Conservation (phyloP, 805 yeast species). For the Candida namnaoensis region DNA sequence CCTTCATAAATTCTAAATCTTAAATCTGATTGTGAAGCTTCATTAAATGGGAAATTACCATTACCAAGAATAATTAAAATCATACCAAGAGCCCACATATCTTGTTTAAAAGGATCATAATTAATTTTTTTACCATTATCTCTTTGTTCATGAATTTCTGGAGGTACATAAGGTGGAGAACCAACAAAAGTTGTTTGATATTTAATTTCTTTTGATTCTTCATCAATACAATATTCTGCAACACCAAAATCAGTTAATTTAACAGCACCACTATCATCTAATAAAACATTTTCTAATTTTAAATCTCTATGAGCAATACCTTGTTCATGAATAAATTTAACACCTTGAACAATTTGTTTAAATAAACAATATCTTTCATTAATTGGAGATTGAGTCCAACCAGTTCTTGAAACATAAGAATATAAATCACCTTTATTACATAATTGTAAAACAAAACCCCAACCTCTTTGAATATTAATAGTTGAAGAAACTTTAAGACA, state of each 20-base stretch:
- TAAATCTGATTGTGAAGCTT: constrained; percentile 30
- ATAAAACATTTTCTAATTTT: constrained; percentile 64
- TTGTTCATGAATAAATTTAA: constrained; percentile 51
- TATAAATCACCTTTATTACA: constrained; percentile 59
- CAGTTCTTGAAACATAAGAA: constrained; percentile 41
- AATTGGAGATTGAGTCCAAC: constrained; percentile 47
- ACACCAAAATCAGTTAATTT: constrained; percentile 76
- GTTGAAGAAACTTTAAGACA: constrained; percentile 50
- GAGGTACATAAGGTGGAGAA: constrained; percentile 76
- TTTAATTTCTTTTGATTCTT: constrained; percentile 28
- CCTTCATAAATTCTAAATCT: no score
- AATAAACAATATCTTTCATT: constrained; percentile 56
- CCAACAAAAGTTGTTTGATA: constrained; percentile 48
- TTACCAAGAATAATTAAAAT: constrained; percentile 51
- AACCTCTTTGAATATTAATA: constrained; percentile 47
- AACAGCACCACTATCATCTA: constrained; percentile 51
- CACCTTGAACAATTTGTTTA: constrained; percentile 58
- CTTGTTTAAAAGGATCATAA: constrained; percentile 62
- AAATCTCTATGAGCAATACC: constrained; percentile 69
- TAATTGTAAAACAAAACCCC: constrained; percentile 69
- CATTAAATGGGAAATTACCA: constrained; percentile 51
- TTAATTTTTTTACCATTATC: constrained; percentile 22
- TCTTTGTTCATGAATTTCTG: constrained; percentile 56
- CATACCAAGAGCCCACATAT: constrained; percentile 69
- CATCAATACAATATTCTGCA: constrained; percentile 52